Percentiles rank a stretch among this genome's conserved stretches.
Evolutionary conservation across 176 grass and related monocot species (phyloP).

Genomic region (Triticum monococcum): DNA sequence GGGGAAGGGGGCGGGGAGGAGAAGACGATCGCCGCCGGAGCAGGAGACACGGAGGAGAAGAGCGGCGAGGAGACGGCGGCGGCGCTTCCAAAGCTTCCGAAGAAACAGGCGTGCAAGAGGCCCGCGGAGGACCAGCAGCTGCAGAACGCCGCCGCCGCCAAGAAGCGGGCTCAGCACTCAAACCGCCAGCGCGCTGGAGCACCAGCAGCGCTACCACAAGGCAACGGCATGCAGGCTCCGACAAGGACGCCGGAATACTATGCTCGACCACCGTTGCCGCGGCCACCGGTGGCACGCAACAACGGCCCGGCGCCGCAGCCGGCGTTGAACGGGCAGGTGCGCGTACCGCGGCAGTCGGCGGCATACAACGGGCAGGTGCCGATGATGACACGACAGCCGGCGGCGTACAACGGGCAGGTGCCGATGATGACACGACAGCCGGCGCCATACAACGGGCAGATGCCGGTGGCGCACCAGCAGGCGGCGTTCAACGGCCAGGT

Average conservation of each 20-base stretch:
- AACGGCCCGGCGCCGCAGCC: neutral
- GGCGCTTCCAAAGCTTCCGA: neutral
- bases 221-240: neutral
- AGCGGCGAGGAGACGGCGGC: neutral
- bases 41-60: neutral
- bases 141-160: neutral
- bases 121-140: neutral
- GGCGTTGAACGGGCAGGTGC: neutral
- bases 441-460: neutral
- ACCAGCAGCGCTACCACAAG: neutral
- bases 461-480: neutral
- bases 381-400: neutral
- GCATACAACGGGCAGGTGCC: neutral
- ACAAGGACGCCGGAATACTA: neutral
- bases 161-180: neutral
- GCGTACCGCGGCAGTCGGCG: neutral
- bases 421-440: neutral
- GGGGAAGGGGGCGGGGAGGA: neutral
- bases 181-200: neutral
- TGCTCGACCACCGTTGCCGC: neutral
- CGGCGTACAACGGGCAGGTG: neutral
- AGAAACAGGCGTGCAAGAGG: constrained; percentile 32
- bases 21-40: neutral
- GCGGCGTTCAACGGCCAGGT: neutral
- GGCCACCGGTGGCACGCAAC: neutral